A percentile compares a stretch with the other conserved stretches of the same genome.
Evolutionary conservation across 805 yeast species (phyloP).

Genomic region (Babjeviella inositovora): DNA sequence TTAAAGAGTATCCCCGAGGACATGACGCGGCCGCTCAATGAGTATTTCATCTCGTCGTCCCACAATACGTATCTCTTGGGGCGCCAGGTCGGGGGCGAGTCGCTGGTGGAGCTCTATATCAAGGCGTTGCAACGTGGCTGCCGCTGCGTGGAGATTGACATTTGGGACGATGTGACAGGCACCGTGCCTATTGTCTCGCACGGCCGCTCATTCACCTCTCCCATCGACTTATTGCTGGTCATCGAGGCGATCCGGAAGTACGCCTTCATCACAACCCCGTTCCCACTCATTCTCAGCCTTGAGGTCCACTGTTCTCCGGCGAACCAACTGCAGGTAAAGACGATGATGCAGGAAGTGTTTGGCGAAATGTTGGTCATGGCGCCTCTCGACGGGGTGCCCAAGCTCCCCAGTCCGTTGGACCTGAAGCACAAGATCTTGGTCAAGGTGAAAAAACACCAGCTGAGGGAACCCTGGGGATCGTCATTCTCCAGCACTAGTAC

Average conservation of each 20-base stretch:
- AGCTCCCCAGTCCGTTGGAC: slow-evolving; percentile 59
- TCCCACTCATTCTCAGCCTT: slow-evolving; percentile 72
- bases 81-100: slow-evolving; percentile 71
- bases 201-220: slow-evolving; percentile 70
- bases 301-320: slow-evolving; percentile 66
- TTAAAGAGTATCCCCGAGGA: slow-evolving; percentile 14
- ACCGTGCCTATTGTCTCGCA: slow-evolving; percentile 78
- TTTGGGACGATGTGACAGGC: slow-evolving; percentile 69
- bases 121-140: slow-evolving; percentile 84
- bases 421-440: slow-evolving; percentile 57
- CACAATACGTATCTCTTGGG: slow-evolving; percentile 90
- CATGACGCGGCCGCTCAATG: slow-evolving; percentile 53
- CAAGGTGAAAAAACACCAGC: slow-evolving; percentile 61
- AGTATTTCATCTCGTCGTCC: slow-evolving; percentile 82
- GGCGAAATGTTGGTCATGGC: slow-evolving; percentile 36
- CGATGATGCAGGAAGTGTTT: slow-evolving; percentile 34
- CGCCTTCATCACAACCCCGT: slow-evolving; percentile 79
- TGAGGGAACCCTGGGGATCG: too few relatives aligned
- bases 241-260: slow-evolving; percentile 61
- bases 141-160: slow-evolving; percentile 85
- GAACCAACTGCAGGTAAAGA: slow-evolving; percentile 47
- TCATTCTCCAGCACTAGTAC: too few relatives aligned
- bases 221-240: slow-evolving; percentile 57
- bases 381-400: slow-evolving; percentile 11
- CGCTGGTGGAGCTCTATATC: slow-evolving; percentile 83